A percentile compares a stretch with the other conserved stretches of the same genome.
These are phyloP conservation scores for Diaporthe amygdali DNA, from an alignment of 2,329 filamentous ascomycete species.

Conservation along the genomic window DNA sequence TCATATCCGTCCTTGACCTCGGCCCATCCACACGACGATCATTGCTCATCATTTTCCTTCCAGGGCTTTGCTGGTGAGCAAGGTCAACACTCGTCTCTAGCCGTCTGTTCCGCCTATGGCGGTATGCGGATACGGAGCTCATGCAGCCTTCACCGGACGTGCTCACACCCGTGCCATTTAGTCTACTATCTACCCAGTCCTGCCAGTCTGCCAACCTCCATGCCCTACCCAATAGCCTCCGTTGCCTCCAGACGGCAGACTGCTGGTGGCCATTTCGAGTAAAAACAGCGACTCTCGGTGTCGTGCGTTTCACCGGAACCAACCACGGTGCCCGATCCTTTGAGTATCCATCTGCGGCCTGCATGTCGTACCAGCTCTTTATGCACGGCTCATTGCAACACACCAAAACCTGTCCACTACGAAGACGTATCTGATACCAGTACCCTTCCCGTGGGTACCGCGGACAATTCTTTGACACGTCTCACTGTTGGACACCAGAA, in stretches of 20 bases:
- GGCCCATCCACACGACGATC: not conserved
- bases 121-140: not conserved
- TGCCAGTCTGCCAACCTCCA: not conserved
- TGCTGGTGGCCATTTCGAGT: not conserved
- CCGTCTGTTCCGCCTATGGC: not conserved
- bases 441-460: conserved; percentile 19
- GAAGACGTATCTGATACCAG: conserved; percentile 13
- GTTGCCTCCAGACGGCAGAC: not conserved
- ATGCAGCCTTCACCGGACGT: not conserved
- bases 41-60: not conserved
- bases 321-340: not conserved
- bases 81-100: not conserved
- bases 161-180: not conserved
- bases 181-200: not conserved
- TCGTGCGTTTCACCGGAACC: not conserved
- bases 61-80: not conserved
- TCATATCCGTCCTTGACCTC: not conserved
- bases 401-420: conserved; percentile 22
- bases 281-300: not conserved
- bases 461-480: conserved; percentile 21
- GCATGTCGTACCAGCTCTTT: conserved; percentile 20
- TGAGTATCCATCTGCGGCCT: conserved; percentile 7
- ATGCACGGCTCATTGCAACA: conserved; percentile 20
- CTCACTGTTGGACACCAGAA: not conserved
- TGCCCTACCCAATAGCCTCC: not conserved